phyloP scores from a whole-genome alignment of 2,329 filamentous ascomycete species.

The Fusarium oxysporum region DNA sequence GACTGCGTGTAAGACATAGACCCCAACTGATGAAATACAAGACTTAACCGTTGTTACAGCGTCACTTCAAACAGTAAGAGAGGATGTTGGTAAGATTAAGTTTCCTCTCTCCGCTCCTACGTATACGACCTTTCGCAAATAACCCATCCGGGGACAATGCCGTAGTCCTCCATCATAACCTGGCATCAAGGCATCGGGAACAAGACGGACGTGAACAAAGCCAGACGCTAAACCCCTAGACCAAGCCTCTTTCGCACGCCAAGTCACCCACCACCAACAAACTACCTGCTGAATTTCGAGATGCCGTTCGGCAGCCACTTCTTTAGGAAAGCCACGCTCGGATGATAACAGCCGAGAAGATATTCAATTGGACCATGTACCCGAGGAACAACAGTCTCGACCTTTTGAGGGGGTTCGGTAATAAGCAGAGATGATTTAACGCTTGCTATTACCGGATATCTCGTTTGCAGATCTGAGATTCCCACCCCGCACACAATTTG shows the following conservation, averaged over 20 bases:
- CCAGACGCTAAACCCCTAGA: slow-evolving; percentile 20
- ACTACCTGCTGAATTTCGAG: neutral
- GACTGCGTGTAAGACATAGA: neutral
- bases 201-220: slow-evolving; percentile 37
- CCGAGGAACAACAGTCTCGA: neutral
- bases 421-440: neutral
- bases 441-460: slow-evolving; percentile 26
- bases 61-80: neutral
- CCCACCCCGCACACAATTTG: neutral
- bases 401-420: neutral
- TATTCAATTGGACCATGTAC: neutral
- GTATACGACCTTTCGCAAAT: neutral
- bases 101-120: neutral
- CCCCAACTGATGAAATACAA: neutral
- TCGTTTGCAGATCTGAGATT: slow-evolving; percentile 33
- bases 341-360: slow-evolving; percentile 12
- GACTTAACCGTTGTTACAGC: neutral
- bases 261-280: neutral
- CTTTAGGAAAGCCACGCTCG: slow-evolving; percentile 14
- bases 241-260: slow-evolving; percentile 16
- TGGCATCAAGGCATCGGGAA: slow-evolving; percentile 30
- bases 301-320: slow-evolving; percentile 21
- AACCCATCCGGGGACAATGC: slow-evolving; percentile 9
- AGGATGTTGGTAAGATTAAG: neutral
- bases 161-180: slow-evolving; percentile 1